Evolutionary conservation across 2,329 filamentous ascomycete genomes (phyloP), one percentile per base, ranked within the genome.

Genomic region (Aphanoascus verrucosus): DNA sequence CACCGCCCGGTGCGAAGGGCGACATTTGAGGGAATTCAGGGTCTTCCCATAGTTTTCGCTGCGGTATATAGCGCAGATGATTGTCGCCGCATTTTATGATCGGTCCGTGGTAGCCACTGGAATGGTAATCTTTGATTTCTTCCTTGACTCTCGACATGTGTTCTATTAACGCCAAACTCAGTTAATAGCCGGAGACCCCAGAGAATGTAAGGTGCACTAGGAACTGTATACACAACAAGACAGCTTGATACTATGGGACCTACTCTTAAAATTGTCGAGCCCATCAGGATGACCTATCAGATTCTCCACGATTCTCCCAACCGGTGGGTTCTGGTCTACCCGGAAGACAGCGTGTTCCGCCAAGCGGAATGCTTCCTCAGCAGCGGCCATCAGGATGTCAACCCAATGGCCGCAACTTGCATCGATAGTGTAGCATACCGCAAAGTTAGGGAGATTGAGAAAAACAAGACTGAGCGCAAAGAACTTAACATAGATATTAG

Each of bases 351-450:
- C 41, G 37, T 52, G 32, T n/a, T 15, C 19, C 3, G 49, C 49
- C 31, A 52, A 45, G 8, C 11, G 12, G 15, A 52, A 15, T 15
- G 49, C 49, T 45, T 52, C 49, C 14, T 52, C 41, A 6, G 49
- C 49, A n/a, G 49, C 49, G 11, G 34, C 3, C 23, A 7, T 34
- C 14, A 41, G 15, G 45, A 20, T 15, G 7, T 7, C 17, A 2
- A 11, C 15, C 9, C 11, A 7, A 37, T 17, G 8, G 15, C 23
- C 32, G 28, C 49, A 52, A 17, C 40, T 52, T 8, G 8, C 9
- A 32, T 52, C 40, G 23, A 52, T 52, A 12, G 49, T 23, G 40
- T 52, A 52, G 5, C 4, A 11, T 17, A 5, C 8, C 15, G n/a
- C 38, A 12, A 35, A 0, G 12, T 40, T 23, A 14, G 31, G n/a